Conservation (phyloP, 805 yeast genomes). For the Torulaspora indica region DNA sequence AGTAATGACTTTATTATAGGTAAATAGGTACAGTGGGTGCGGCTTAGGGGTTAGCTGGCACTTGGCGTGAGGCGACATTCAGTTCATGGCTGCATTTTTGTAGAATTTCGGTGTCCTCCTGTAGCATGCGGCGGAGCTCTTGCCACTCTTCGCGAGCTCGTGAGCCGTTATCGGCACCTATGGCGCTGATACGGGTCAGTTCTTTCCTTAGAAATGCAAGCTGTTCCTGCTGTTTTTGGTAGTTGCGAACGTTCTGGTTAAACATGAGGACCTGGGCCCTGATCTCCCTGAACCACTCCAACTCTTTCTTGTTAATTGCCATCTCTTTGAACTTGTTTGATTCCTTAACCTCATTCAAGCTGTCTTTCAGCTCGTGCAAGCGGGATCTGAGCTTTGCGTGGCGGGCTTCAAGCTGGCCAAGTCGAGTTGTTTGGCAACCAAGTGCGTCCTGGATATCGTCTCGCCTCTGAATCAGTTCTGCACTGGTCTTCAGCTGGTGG, state of each 20-base stretch:
- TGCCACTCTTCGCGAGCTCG: conserved; percentile 31
- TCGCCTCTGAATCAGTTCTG: conserved; percentile 23
- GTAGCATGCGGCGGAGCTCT: conserved; percentile 31
- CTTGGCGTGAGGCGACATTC: conserved; percentile 10
- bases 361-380: conserved; percentile 28
- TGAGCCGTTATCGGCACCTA: conserved; percentile 8
- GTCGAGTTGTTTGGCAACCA: conserved; percentile 14
- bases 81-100: conserved; percentile 25
- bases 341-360: conserved; percentile 23
- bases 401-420: conserved; percentile 28
- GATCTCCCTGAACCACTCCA: conserved; percentile 45
- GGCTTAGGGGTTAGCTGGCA: conserved; percentile 2
- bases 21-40: conserved; percentile 1
- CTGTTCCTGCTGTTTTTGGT: conserved; percentile 28
- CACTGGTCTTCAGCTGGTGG: conserved; percentile 37
- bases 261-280: conserved; percentile 32
- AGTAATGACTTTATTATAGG: conserved; percentile 2
- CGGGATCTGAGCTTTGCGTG: conserved; percentile 33
- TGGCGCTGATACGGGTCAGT: conserved; percentile 15
- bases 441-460: conserved; percentile 14
- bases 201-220: conserved; percentile 30
- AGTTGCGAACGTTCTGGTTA: conserved; percentile 33
- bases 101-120: conserved; percentile 34
- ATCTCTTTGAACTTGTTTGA: conserved; percentile 20
- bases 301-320: conserved; percentile 41